Evolutionary conservation across 2,329 filamentous ascomycete species (phyloP).

Genomic region (Epicoccum nigrum): DNA sequence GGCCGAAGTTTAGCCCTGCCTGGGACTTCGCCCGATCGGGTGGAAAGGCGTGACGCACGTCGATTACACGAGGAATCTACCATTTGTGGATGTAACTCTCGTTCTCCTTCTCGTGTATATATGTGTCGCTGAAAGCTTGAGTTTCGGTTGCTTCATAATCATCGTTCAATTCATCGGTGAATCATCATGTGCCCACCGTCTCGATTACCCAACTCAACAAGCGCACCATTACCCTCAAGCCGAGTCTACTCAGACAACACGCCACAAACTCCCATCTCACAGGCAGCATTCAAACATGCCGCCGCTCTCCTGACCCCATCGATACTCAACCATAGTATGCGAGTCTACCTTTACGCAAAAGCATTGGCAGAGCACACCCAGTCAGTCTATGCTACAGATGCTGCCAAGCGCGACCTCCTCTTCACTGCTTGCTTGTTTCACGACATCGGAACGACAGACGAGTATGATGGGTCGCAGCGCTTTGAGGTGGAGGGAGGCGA

Average conservation of each 20-base stretch:
- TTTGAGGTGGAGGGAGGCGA: constrained; percentile 57
- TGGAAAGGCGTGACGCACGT: constrained; percentile 3
- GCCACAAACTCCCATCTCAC: constrained; percentile 56
- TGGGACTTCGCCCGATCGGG: background rate
- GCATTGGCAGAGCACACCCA: constrained; percentile 34
- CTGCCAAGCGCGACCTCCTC: constrained; percentile 55
- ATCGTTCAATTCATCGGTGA: too few relatives aligned
- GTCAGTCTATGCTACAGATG: constrained; percentile 32
- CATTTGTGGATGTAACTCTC: too few relatives aligned
- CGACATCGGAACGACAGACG: constrained; percentile 72
- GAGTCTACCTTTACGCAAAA: constrained; percentile 69
- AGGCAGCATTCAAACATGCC: constrained; percentile 57
- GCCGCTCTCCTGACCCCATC: constrained; percentile 56
- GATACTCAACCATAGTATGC: constrained; percentile 73
- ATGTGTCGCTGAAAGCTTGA: too few relatives aligned
- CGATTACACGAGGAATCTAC: background rate
- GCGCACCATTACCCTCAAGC: too few relatives aligned
- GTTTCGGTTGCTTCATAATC: too few relatives aligned
- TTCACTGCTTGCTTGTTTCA: constrained; percentile 68
- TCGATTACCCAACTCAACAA: too few relatives aligned
- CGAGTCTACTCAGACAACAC: constrained; percentile 33
- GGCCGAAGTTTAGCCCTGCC: background rate
- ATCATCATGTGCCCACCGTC: too few relatives aligned
- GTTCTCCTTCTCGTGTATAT: too few relatives aligned
- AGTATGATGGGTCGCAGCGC: constrained; percentile 43